A percentile compares a stretch with the other conserved stretches of the same genome.
phyloP scores from a whole-genome alignment of 257 asterid genomes.

The Linderniella brevidens region DNA sequence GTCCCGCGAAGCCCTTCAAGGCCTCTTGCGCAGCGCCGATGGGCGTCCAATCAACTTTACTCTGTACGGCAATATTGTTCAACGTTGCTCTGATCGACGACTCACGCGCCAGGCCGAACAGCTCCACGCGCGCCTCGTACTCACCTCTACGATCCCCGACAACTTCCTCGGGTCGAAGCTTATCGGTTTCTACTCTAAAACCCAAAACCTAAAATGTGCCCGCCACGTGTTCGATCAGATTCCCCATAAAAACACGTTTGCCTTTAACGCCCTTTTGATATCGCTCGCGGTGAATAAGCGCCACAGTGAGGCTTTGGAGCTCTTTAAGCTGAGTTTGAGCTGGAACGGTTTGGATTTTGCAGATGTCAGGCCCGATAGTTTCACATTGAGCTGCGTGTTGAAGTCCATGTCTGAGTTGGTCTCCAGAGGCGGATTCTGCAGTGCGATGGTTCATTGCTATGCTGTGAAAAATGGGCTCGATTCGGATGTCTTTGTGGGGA shows the following conservation, averaged over 20 bases:
- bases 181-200: conserved; percentile 38
- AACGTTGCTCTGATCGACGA: conserved; percentile 42
- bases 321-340: conserved; percentile 20
- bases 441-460: conserved; percentile 41
- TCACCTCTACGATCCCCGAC: conserved; percentile 32
- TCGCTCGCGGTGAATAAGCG: conserved; percentile 29
- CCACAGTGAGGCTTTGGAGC: conserved; percentile 28
- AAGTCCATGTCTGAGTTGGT: conserved; percentile 56
- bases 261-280: conserved; percentile 70
- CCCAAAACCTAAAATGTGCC: conserved; percentile 23
- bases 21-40: conserved; percentile 6
- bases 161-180: conserved; percentile 77
- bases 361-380: conserved; percentile 38
- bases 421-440: conserved; percentile 11
- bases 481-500: conserved; percentile 42
- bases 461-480: conserved; percentile 44
- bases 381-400: conserved; percentile 53
- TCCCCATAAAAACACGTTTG: conserved; percentile 43
- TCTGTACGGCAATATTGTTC: conserved; percentile 43
- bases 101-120: conserved; percentile 53
- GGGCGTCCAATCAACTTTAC: conserved; percentile 27
- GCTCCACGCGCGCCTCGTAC: conserved; percentile 51
- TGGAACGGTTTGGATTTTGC: conserved; percentile 11
- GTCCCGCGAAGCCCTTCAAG: conserved; percentile 17
- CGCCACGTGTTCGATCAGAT: conserved; percentile 74